Conservation (phyloP, 495 filamentous ascomycete genomes). For the Extremus antarcticus region DNA sequence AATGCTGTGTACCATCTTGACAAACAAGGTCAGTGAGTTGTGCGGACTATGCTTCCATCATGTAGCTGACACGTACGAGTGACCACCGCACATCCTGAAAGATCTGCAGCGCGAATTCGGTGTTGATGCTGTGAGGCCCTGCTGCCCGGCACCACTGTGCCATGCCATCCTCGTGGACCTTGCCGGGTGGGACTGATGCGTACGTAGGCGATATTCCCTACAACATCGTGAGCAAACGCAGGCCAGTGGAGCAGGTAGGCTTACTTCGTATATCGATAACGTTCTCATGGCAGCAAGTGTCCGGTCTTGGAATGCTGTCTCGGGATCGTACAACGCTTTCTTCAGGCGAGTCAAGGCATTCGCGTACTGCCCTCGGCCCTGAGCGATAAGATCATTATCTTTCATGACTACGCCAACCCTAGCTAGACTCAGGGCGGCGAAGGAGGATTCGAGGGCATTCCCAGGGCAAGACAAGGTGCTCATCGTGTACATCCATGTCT, state of each 20-base stretch:
- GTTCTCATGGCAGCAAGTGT: background rate
- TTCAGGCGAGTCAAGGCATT: background rate
- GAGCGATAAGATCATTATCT: background rate
- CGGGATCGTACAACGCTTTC: background rate
- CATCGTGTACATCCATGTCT: background rate
- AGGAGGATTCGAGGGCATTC: background rate
- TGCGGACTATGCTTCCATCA: background rate
- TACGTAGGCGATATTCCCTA: background rate
- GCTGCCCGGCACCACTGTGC: background rate
- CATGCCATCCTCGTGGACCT: background rate
- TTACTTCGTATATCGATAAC: background rate
- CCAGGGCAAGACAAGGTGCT: background rate
- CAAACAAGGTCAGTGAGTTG: background rate
- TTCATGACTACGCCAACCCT: background rate
- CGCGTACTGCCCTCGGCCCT: background rate
- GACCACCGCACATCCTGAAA: background rate
- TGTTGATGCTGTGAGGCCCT: background rate
- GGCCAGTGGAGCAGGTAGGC: too few relatives aligned
- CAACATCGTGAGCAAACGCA: background rate
- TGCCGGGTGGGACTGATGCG: background rate
- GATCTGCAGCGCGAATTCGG: background rate
- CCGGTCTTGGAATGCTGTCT: background rate
- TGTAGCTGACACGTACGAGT: background rate
- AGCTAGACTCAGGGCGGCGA: background rate
- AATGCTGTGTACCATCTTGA: background rate